These are phyloP conservation scores for Podaxis mareebaensis DNA, from an alignment of 768 basidiomycete genomes.

Conservation along the genomic window DNA sequence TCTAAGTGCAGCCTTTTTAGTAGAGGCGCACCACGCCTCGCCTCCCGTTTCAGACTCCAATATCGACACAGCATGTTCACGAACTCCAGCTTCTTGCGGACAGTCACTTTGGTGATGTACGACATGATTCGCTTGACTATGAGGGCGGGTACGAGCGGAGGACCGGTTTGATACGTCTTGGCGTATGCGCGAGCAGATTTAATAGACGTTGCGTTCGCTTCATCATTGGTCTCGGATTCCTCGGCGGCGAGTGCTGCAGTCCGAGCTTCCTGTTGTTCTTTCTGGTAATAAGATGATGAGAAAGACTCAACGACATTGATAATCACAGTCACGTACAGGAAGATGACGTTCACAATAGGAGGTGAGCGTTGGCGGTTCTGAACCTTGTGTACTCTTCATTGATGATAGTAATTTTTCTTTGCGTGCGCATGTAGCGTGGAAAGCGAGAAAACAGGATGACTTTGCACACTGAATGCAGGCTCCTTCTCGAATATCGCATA, in stretches of 20 bases:
- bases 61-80: constrained; percentile 81
- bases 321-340: constrained; percentile 55
- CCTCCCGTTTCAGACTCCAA: constrained; percentile 97
- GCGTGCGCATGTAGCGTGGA: constrained; percentile 93
- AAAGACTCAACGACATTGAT: neutral
- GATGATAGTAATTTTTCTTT: constrained; percentile 82
- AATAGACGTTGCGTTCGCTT: constrained; percentile 44
- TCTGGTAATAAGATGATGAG: constrained; percentile 28
- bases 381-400: constrained; percentile 80
- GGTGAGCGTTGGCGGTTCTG: constrained; percentile 71
- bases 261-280: constrained; percentile 68
- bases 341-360: constrained; percentile 92
- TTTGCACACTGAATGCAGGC: constrained; percentile 98
- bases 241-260: constrained; percentile 55
- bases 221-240: constrained; percentile 41
- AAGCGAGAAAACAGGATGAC: constrained; percentile 86
- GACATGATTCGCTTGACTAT: constrained; percentile 78
- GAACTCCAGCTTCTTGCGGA: constrained; percentile 79
- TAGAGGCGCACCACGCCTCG: constrained; percentile 88
- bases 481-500: constrained; percentile 55
- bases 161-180: constrained; percentile 89
- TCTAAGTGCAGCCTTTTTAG: constrained; percentile 93
- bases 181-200: constrained; percentile 91
- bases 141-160: constrained; percentile 86
- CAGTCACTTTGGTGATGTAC: constrained; percentile 68